Base-by-base conservation (phyloP, 2,329 filamentous ascomycete genomes). In the Trichoderma atrobrunneum region DNA sequence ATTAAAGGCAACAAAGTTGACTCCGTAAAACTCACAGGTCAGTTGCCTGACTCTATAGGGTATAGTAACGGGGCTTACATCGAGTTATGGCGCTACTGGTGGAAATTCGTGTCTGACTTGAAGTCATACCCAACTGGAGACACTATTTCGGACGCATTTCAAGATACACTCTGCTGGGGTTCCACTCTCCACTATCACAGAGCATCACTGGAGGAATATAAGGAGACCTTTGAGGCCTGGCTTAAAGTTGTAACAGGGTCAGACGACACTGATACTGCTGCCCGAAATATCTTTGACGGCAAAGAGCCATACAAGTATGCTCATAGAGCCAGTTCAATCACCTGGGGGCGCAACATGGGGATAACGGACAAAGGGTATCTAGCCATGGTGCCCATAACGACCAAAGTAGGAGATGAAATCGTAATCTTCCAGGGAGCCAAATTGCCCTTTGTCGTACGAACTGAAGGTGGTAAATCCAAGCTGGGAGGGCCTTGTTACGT, bases 21-120 rank as follows among this genome's bases (percentile, higher is more conserved):
- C 36, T 36, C 57, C 3, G 3, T 70, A 14, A 56, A 64, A 8
- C 1, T 16, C 28, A 21, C 43, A 21, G 43, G 43, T 10, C 16
- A 34, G 24, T 2, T 62, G 10, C 56, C 67, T 12, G 57, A 51
- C 1, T 60, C 54, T 36, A 51, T 51, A 51, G 43, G 43, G 43
- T 51, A 51, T 21, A 70, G 48, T 59, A 60, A 63, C 18, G 67
- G 51, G 26, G 56, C 56, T n/a, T 70, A 36, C 11, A 63, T 59
- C 5, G 36, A 70, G n/a, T 18, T 61, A 24, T 70, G 67, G 67
- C 67, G 67, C 12, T 59, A 70, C 11, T 70, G 67, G 67, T 70
- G 26, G 48, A 62, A 62, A 14, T 62, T 51, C 6, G 26, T 26
- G 14, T 59, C 36, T n/a, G 21, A 14, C 2, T 8, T 70, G 7